These are phyloP conservation scores for Leccinum barrowsii DNA, from an alignment of 768 basidiomycete species.

Conservation along the genomic window DNA sequence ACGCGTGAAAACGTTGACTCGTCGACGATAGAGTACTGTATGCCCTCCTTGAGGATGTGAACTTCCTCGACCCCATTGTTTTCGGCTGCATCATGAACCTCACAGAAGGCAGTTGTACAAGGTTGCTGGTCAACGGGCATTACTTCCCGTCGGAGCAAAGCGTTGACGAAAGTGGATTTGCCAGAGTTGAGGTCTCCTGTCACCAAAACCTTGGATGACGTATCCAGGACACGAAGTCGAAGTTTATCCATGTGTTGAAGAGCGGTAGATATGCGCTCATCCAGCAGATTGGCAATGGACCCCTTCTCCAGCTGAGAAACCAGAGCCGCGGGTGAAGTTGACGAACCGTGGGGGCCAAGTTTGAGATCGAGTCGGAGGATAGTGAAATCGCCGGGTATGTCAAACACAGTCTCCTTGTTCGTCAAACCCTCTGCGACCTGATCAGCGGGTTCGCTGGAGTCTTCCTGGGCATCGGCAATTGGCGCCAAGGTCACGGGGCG, in stretches of 20 bases:
- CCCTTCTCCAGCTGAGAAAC: conserved; percentile 91
- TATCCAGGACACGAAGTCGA: conserved; percentile 83
- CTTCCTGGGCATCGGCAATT: conserved; percentile 45
- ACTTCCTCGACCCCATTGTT: conserved; percentile 81
- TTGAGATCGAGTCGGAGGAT: conserved; percentile 92
- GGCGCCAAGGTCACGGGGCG: conserved; percentile 60
- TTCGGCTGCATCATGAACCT: conserved; percentile 88
- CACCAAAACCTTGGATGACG: conserved; percentile 92
- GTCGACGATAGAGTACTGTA: conserved; percentile 65
- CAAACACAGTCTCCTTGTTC: conserved; percentile 37
- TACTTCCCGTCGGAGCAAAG: conserved; percentile 82
- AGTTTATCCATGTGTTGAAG: conserved; percentile 81
- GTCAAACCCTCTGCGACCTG: conserved; percentile 23
- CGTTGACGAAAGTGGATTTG: conserved; percentile 98
- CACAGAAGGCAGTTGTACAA: conserved; percentile 94
- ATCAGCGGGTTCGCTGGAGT: conserved; percentile 6
- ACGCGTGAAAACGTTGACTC: conserved; percentile 73
- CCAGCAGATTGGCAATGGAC: conserved; percentile 88
- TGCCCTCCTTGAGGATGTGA: conserved; percentile 71
- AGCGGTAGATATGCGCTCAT: conserved; percentile 74
- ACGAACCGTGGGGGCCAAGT: conserved; percentile 70
- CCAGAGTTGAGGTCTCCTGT: conserved; percentile 98
- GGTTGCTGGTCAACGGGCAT: conserved; percentile 99
- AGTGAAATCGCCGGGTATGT: conserved; percentile 63
- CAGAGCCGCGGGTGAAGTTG: conserved; percentile 61